phyloP scores from a whole-genome alignment of 2,329 filamentous ascomycete genomes.

The Penicillium crustosum region DNA sequence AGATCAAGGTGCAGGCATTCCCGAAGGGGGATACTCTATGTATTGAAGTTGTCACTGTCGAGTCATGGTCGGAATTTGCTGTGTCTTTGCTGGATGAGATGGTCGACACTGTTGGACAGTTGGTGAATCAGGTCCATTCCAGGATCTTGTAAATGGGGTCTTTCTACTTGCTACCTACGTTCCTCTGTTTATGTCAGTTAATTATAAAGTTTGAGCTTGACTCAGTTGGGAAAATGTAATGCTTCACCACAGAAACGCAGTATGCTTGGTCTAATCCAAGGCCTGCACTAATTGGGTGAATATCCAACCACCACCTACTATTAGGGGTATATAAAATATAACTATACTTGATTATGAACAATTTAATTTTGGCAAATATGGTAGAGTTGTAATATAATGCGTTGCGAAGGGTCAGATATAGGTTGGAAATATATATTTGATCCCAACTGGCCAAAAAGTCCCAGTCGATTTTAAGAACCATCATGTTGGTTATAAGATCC shows the following conservation, averaged over 20 bases:
- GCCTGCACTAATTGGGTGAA: too few relatives aligned
- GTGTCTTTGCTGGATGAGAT: constrained; percentile 50
- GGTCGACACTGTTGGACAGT: constrained; percentile 39
- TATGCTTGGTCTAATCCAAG: too few relatives aligned
- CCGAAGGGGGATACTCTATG: constrained; percentile 57
- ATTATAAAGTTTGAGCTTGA: neutral
- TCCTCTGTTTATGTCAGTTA: neutral
- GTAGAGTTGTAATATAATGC: neutral
- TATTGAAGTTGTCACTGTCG: constrained; percentile 52
- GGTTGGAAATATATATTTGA: neutral
- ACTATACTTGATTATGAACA: too few relatives aligned
- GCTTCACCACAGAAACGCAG: neutral
- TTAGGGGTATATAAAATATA: neutral
- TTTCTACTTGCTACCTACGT: too few relatives aligned
- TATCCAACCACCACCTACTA: too few relatives aligned
- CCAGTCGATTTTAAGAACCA: neutral
- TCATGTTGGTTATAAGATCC: neutral
- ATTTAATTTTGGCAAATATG: neutral
- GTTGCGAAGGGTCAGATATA: neutral
- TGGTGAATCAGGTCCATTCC: constrained; percentile 31
- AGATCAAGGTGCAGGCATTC: constrained; percentile 54
- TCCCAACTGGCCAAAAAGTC: neutral
- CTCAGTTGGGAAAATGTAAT: neutral
- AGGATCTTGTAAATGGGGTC: neutral
- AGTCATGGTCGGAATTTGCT: constrained; percentile 52